These are phyloP conservation scores for Pleurotus cornucopiae DNA, from an alignment of 768 basidiomycete species.

Conservation along the genomic window DNA sequence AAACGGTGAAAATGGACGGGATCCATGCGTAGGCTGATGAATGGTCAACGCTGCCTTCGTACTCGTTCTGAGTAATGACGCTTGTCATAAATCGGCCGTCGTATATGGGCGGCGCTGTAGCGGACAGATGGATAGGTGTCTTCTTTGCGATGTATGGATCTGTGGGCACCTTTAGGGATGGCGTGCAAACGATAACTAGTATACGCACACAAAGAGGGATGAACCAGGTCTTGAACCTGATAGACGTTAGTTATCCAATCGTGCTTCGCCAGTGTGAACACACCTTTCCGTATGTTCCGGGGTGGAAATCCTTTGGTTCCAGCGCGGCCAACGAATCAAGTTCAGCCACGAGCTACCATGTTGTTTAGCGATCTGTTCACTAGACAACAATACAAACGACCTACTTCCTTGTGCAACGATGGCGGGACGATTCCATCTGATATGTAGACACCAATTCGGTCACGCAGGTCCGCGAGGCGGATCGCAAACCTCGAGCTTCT, in stretches of 20 bases:
- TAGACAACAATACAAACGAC: neutral
- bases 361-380: neutral
- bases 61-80: neutral
- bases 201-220: conserved; percentile 14
- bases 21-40: conserved; percentile 13
- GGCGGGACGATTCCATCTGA: conserved; percentile 11
- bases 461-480: neutral
- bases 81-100: neutral
- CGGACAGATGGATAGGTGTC: neutral
- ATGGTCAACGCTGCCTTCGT: neutral
- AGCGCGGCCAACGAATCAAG: conserved; percentile 10
- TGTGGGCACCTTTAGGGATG: neutral
- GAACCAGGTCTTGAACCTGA: conserved; percentile 16
- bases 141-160: conserved; percentile 10
- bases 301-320: conserved; percentile 15
- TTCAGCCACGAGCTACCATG: conserved; percentile 10
- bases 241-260: neutral
- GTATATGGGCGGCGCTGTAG: neutral
- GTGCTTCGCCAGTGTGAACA: neutral
- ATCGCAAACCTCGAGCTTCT: neutral
- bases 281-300: conserved; percentile 13
- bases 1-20: conserved; percentile 13
- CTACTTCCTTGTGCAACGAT: conserved; percentile 13
- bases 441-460: conserved; percentile 6
- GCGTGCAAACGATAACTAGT: too few relatives aligned